Evolutionary conservation across 441 rosid species (phyloP).

Genomic region (Pelargonium myrrhifolium): DNA sequence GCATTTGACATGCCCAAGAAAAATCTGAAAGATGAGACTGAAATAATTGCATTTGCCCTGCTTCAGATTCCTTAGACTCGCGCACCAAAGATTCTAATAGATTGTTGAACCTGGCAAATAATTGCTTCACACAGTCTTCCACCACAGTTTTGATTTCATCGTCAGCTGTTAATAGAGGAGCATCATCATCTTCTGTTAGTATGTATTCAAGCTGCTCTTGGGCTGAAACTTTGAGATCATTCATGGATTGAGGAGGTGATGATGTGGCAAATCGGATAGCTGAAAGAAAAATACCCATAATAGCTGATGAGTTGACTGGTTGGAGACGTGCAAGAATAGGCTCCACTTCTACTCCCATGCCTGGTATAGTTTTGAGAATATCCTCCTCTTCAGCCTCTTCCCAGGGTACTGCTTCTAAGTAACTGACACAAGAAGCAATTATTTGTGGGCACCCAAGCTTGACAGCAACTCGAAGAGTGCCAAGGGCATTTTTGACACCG

Average conservation of each 20-base stretch:
- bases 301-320: conserved; percentile 54
- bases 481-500: conserved; percentile 71
- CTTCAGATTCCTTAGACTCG: conserved; percentile 30
- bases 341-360: conserved; percentile 57
- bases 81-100: conserved; percentile 37
- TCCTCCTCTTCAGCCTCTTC: conserved; percentile 93
- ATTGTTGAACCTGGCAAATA: conserved; percentile 44
- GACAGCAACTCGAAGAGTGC: conserved; percentile 66
- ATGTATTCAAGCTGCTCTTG: conserved; percentile 92
- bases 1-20: conserved; percentile 66
- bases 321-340: conserved; percentile 74
- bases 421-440: conserved; percentile 59
- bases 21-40: conserved; percentile 51
- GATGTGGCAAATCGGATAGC: conserved; percentile 73
- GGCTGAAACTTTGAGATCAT: conserved; percentile 56
- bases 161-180: conserved; percentile 53
- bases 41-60: conserved; percentile 31
- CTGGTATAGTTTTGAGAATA: conserved; percentile 59
- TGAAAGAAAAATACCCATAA: conserved; percentile 48
- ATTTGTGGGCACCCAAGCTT: conserved; percentile 57
- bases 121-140: conserved; percentile 46
- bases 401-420: conserved; percentile 97
- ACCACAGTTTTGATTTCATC: conserved; percentile 56
- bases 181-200: conserved; percentile 89
- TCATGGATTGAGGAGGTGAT: conserved; percentile 40